Base-by-base conservation (phyloP, 768 basidiomycete genomes). In the Trametes coccinea region DNA sequence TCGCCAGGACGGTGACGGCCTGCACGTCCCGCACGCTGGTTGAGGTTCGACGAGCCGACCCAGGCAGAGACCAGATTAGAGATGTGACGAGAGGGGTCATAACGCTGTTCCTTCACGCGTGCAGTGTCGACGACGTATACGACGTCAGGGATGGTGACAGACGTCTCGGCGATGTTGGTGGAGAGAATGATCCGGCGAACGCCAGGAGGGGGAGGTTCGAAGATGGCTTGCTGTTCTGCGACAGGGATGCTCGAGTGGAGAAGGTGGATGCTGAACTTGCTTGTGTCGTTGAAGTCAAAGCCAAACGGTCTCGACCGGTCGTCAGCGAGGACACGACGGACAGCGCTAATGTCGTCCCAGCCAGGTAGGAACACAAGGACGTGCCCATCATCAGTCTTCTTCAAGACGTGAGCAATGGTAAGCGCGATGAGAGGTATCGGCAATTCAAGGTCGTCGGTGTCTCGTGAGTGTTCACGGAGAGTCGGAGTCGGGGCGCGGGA, bases 151-250 rank as follows among this genome's bases (percentile, higher is more conserved):
- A 98, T 96, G 4, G 95, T 98, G 66, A 97, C 82, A 4, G 93
- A 95, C 3, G 95, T 95, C 75, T 98, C 95, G 11, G 95, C 95
- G 47, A 97, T 94, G 72, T 97, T 97, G 41, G 95, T 98, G 4
- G 95, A 85, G 50, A 98, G 80, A 66, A 98, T 96, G 69, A 98
- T 81, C 29, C 95, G 86, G 57, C 95, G 87, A 17, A 93, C 80
- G 9, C 93, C 93, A 2, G 71, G 62, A 0, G 86, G 81, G 6
- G 94, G 89, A 1, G 93, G 90, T 22, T 92, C 87, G 70, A 97
- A 97, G 53, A 98, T 89, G 58, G 85, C 80, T 72, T 94, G 91
- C 70, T 98, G 95, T 68, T 97, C 94, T 1, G 84, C 82, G 30
- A 94, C 79, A 16, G 95, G 95, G 61, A 97, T 87, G 30, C 88